phyloP scores from a whole-genome alignment of 768 basidiomycete species.

The Mycena sanguinolenta region DNA sequence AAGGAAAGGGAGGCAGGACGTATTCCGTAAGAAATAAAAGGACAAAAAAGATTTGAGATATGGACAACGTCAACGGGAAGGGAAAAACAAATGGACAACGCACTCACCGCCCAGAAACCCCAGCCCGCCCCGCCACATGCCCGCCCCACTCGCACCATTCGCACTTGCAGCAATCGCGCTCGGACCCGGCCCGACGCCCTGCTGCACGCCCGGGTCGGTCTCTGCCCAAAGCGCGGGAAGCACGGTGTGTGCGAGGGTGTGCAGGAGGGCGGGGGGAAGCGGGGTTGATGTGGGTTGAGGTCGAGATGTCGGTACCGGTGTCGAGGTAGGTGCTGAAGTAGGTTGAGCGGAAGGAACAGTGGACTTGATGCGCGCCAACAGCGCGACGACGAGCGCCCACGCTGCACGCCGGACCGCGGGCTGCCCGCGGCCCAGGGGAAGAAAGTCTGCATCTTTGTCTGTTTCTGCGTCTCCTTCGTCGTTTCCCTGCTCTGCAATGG shows the following conservation, averaged over 20 bases:
- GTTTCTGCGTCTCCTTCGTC: not conserved
- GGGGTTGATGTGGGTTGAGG: not conserved
- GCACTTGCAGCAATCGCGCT: too few relatives aligned
- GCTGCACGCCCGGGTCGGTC: slow-evolving; percentile 75
- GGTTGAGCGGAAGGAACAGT: not conserved
- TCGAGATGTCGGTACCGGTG: too few relatives aligned
- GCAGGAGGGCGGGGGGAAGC: slow-evolving; percentile 48
- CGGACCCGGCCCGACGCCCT: slow-evolving; percentile 30
- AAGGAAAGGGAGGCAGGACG: too few relatives aligned
- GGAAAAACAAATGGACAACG: not conserved
- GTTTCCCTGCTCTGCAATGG: not conserved
- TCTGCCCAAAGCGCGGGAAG: slow-evolving; percentile 81
- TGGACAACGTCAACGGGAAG: too few relatives aligned
- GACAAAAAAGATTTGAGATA: too few relatives aligned
- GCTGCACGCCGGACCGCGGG: slow-evolving; percentile 68
- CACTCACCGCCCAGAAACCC: slow-evolving; percentile 77
- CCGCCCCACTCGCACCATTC: too few relatives aligned
- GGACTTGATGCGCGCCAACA: slow-evolving; percentile 31
- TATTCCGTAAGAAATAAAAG: too few relatives aligned
- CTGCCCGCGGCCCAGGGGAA: slow-evolving; percentile 59
- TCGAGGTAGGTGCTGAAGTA: too few relatives aligned
- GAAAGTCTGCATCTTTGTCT: slow-evolving; percentile 6
- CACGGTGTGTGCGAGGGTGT: slow-evolving; percentile 66
- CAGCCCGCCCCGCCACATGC: slow-evolving; percentile 80
- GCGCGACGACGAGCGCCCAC: slow-evolving; percentile 56